phyloP scores from a whole-genome alignment of 805 yeast species.

The Cyberlindnera japonica region DNA sequence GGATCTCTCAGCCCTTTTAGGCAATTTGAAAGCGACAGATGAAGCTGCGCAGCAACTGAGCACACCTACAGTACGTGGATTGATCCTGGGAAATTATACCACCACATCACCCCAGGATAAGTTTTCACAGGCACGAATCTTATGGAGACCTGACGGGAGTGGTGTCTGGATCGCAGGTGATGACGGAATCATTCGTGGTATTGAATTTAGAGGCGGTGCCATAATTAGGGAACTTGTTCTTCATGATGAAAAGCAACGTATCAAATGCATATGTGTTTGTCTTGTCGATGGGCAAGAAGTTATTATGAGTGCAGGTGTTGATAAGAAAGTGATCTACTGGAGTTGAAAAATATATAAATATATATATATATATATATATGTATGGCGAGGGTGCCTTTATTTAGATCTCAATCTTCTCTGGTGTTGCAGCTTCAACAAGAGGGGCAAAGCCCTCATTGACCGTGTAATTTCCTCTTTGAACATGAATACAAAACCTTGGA shows the following conservation, averaged over 20 bases:
- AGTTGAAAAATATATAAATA: not conserved
- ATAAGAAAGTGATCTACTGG: conserved; percentile 36
- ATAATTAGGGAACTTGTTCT: conserved; percentile 33
- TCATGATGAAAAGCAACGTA: conserved; percentile 37
- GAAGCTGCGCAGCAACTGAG: conserved; percentile 12
- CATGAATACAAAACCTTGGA: conserved; percentile 81
- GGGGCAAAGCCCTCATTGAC: conserved; percentile 21
- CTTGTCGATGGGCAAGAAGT: conserved; percentile 32
- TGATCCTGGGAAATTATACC: conserved; percentile 40
- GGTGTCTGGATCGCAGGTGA: conserved; percentile 72
- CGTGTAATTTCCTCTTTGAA: conserved; percentile 40
- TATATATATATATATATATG: not conserved
- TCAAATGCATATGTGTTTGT: conserved; percentile 40
- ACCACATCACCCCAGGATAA: conserved; percentile 67
- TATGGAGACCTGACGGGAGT: conserved; percentile 39
- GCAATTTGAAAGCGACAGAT: not conserved
- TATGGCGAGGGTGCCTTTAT: not conserved
- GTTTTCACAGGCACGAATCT: conserved; percentile 48
- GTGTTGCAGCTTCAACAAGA: conserved; percentile 16
- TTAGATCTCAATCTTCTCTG: conserved; percentile 1
- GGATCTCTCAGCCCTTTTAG: conserved; percentile 1
- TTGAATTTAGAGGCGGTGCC: conserved; percentile 43
- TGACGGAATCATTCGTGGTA: conserved; percentile 61
- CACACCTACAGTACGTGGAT: conserved; percentile 27
- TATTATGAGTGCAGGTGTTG: conserved; percentile 50